Evolutionary conservation across 805 yeast genomes (phyloP).

Genomic region (Nakazawaea peltata): DNA sequence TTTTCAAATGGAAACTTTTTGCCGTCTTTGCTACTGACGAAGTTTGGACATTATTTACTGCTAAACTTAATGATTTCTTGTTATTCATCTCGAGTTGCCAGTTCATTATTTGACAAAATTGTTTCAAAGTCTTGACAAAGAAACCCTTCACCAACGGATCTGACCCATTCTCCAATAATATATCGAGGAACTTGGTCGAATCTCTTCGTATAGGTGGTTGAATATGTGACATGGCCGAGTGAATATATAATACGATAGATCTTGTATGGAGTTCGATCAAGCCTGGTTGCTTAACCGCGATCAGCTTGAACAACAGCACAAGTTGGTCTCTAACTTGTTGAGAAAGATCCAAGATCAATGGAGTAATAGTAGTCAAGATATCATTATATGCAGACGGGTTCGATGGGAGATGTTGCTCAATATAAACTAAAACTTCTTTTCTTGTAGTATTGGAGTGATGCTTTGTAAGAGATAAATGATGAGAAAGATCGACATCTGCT

Average conservation of each 20-base stretch:
- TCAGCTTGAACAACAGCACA: slow-evolving; percentile 35
- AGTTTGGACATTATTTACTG: slow-evolving; percentile 14
- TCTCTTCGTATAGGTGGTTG: slow-evolving; percentile 67
- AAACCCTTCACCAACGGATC: slow-evolving; percentile 50
- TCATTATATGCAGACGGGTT: slow-evolving; percentile 48
- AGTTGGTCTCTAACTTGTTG: slow-evolving; percentile 54
- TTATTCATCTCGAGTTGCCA: slow-evolving; percentile 47
- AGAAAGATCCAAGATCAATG: slow-evolving; percentile 62
- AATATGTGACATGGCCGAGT: slow-evolving; percentile 92
- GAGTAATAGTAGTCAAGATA: slow-evolving; percentile 47
- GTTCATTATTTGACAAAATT: slow-evolving; percentile 62
- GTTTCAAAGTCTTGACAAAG: slow-evolving; percentile 62
- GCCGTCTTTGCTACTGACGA: slow-evolving; percentile 24
- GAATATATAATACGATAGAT: slow-evolving; percentile 61
- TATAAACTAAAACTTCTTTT: slow-evolving; percentile 56
- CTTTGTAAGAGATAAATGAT: slow-evolving; percentile 58
- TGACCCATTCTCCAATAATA: slow-evolving; percentile 47
- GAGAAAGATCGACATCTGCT: slow-evolving; percentile 39
- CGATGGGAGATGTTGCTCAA: slow-evolving; percentile 44
- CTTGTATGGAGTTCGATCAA: slow-evolving; percentile 55
- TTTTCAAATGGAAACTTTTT: slow-evolving; percentile 31
- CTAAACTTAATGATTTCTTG: slow-evolving; percentile 16
- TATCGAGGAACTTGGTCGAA: slow-evolving; percentile 58
- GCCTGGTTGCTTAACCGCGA: slow-evolving; percentile 42
- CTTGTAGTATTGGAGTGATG: slow-evolving; percentile 69